These are phyloP conservation scores for Ogataea paradorogensis DNA, from an alignment of 805 yeast species.

Conservation along the genomic window DNA sequence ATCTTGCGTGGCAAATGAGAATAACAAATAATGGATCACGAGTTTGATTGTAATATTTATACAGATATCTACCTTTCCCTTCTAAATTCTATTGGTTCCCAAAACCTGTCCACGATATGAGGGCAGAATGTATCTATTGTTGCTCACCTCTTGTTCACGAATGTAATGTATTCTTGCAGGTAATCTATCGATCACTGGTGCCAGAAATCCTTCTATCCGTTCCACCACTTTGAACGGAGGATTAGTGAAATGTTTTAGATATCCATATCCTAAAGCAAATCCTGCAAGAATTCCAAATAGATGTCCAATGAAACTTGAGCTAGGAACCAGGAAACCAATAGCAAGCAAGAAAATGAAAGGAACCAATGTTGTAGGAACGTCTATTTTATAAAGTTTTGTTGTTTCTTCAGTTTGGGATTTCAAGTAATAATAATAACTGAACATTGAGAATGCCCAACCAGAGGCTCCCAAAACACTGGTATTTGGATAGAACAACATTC, in stretches of 20 bases:
- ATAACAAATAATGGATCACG: background rate
- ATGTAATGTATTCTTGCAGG: conserved; percentile 53
- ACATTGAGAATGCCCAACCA: conserved; percentile 69
- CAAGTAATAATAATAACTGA: conserved; percentile 55
- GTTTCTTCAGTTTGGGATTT: conserved; percentile 20
- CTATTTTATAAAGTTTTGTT: conserved; percentile 19
- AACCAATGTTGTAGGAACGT: conserved; percentile 55
- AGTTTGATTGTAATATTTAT: conserved; percentile 5
- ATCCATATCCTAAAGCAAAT: conserved; percentile 55
- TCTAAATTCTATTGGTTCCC: conserved; percentile 17
- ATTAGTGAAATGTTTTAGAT: conserved; percentile 50
- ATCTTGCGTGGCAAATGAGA: conserved; percentile 70
- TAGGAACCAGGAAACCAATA: conserved; percentile 54
- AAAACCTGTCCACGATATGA: conserved; percentile 28
- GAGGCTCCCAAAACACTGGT: conserved; percentile 64
- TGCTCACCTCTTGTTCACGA: conserved; percentile 56
- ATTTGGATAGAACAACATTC: conserved; percentile 48
- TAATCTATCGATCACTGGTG: conserved; percentile 47
- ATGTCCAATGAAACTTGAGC: conserved; percentile 73
- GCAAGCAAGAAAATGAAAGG: conserved; percentile 56
- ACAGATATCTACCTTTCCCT: conserved; percentile 4
- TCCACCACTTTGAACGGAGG: conserved; percentile 67
- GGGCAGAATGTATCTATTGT: conserved; percentile 25
- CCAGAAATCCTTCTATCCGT: conserved; percentile 59
- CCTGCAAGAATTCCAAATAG: conserved; percentile 66